phyloP scores from a whole-genome alignment of 495 filamentous ascomycete genomes.

The Xylaria palmicola region DNA sequence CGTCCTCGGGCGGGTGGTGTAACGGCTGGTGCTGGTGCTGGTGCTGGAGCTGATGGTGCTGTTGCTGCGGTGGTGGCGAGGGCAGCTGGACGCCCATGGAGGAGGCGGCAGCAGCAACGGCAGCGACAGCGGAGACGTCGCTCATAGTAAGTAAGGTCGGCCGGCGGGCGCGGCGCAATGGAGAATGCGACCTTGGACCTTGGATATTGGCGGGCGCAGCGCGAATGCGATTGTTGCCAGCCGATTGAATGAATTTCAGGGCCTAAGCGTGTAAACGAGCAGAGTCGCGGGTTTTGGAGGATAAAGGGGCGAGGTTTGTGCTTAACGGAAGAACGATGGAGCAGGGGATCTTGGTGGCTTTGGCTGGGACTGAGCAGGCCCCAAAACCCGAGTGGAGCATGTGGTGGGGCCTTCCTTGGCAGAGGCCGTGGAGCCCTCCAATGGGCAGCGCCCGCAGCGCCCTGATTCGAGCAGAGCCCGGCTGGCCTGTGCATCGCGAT shows the following conservation, averaged over 20 bases:
- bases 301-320: constrained; percentile 36
- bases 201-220: constrained; percentile 4
- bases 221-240: constrained; percentile 23
- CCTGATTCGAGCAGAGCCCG: constrained; percentile 21
- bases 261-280: constrained; percentile 38
- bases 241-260: constrained; percentile 33
- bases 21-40: neutral
- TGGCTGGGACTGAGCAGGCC: constrained; percentile 16
- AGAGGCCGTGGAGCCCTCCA: constrained; percentile 4
- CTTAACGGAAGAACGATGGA: constrained; percentile 34
- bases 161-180: neutral
- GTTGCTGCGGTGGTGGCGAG: neutral
- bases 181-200: constrained; percentile 7
- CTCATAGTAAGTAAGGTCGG: constrained; percentile 17
- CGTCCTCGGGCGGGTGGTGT: too few relatives aligned
- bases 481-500: constrained; percentile 28
- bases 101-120: constrained; percentile 17
- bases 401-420: neutral
- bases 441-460: neutral
- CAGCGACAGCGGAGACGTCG: constrained; percentile 27
- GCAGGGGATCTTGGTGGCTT: constrained; percentile 25
- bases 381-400: constrained; percentile 10
- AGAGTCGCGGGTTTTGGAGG: constrained; percentile 31
- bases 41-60: neutral
- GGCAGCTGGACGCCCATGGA: neutral